These are phyloP conservation scores for Ganoderma sinense DNA, from an alignment of 1,284 basidiomycete genomes.

Conservation along the genomic window DNA sequence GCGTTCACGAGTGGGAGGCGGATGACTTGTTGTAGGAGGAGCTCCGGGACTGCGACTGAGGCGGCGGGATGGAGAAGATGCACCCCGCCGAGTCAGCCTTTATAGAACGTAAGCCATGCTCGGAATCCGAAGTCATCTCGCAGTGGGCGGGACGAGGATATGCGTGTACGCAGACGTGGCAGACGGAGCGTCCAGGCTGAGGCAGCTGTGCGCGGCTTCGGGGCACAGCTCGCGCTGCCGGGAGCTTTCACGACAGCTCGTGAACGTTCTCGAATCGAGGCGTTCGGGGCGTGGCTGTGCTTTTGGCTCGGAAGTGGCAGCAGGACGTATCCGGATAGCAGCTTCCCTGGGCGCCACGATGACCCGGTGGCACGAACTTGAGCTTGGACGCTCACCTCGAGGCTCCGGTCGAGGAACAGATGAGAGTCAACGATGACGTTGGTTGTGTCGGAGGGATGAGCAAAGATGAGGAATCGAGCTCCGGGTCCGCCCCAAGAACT, in stretches of 20 bases:
- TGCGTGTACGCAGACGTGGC: neutral
- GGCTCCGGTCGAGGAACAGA: neutral
- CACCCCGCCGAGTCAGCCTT: neutral
- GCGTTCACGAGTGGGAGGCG: constrained; percentile 5
- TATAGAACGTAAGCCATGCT: neutral
- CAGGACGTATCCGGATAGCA: constrained; percentile 1
- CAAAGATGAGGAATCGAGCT: neutral
- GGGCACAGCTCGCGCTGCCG: neutral
- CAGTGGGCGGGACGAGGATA: neutral
- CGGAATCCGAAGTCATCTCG: neutral
- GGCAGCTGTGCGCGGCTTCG: neutral
- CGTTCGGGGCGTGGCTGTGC: neutral
- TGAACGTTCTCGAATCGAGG: neutral
- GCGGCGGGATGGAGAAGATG: constrained; percentile 5
- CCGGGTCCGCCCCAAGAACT: no score
- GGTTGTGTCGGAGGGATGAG: neutral
- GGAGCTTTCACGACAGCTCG: neutral
- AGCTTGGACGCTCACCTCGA: neutral
- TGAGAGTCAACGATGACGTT: neutral
- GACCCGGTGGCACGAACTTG: no score
- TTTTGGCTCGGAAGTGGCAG: neutral
- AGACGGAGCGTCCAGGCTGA: neutral
- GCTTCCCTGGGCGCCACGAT: neutral
- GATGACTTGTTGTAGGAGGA: neutral
- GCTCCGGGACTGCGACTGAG: neutral